A percentile compares a stretch with the other conserved stretches of the same genome.
phyloP scores from a whole-genome alignment of 192 early-diverging fungal genomes.

The Rhizophagus clarus region DNA sequence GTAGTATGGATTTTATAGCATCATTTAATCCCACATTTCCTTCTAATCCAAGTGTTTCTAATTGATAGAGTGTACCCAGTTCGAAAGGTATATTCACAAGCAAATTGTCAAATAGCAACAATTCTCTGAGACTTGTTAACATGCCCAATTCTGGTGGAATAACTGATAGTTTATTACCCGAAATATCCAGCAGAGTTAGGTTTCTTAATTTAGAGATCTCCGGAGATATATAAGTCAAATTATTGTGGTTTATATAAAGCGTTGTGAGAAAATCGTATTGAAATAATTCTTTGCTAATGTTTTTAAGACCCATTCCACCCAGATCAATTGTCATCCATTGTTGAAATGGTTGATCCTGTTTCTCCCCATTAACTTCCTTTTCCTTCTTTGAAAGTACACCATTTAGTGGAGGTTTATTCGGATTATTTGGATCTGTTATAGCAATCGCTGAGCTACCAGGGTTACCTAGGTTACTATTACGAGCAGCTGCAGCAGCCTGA shows the following conservation, averaged over 20 bases:
- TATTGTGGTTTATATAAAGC: constrained; percentile 97
- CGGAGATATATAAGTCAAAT: constrained; percentile 73
- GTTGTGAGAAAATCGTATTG: constrained; percentile 84
- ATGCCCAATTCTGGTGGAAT: constrained; percentile 91
- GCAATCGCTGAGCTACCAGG: constrained; percentile 50
- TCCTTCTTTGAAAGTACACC: constrained; percentile 49
- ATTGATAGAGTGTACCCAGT: constrained; percentile 84
- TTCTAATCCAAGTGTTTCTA: constrained; percentile 91
- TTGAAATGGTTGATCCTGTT: constrained; percentile 38
- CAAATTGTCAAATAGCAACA: constrained; percentile 90
- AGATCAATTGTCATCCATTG: constrained; percentile 90
- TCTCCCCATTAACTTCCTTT: constrained; percentile 32
- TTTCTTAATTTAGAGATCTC: constrained; percentile 67
- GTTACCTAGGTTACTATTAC: constrained; percentile 46
- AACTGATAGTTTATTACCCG: constrained; percentile 82
- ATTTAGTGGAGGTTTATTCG: constrained; percentile 47
- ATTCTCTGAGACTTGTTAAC: constrained; percentile 76
- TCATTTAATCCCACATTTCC: constrained; percentile 88
- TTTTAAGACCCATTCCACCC: constrained; percentile 93
- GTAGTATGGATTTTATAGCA: constrained; percentile 73
- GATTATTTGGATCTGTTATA: constrained; percentile 61
- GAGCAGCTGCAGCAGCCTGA: constrained; percentile 79
- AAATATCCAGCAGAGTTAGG: constrained; percentile 80
- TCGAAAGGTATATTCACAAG: constrained; percentile 84
- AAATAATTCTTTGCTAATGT: constrained; percentile 75